Evolutionary conservation across 129 eudicot species (phyloP), one percentile per base, ranked within the genome.

Genomic region (Artemisia tridentata): DNA sequence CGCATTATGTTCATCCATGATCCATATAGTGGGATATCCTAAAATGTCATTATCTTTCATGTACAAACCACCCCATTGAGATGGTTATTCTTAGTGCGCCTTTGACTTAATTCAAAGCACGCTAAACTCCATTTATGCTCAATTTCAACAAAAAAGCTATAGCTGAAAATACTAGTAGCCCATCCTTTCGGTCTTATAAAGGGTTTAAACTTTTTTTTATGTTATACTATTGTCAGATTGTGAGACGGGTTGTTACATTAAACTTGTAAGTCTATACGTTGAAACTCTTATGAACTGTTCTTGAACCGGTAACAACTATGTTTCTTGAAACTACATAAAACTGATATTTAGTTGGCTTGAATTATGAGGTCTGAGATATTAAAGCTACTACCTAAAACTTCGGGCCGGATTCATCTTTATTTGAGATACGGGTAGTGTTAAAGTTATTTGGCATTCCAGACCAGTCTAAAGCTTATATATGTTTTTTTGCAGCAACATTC

Each of bases 401-500:
- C 12, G n/a, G n/a, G n/a, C n/a, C n/a, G 43, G 43, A 25, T 10
- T 59, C n/a, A 59, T 59, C 14, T 49, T 59, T 16, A 25, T 3
- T 25, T 11, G 13, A 25, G 43, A n/a, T 5, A 13, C 54, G 3
- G 13, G 54, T 49, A 3, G 41, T 6, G 12, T 23, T 25, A 59
- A 41, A 46, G 48, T 9, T 46, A 23, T 14, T 29, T 59, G 34
- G 38, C 76, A 59, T 5, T 60, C 15, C 68, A 47, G 34, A 46
- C 17, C 27, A 72, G 1, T 45, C 13, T 45, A 11, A 50, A 20
- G 57, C 21, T 55, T 20, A 48, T 19, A 47, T n/a, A 16, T 63
- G 19, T 74, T 7, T 16, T 7, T 62, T 56, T 82, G 83, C 90
- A 91, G 96, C 70, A 84, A 92, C 79, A 81, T 92, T 68, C 55